Percentiles rank a stretch among this genome's conserved stretches.
phyloP scores from a whole-genome alignment of 179 eudicot genomes.

The Spinacia oleracea region DNA sequence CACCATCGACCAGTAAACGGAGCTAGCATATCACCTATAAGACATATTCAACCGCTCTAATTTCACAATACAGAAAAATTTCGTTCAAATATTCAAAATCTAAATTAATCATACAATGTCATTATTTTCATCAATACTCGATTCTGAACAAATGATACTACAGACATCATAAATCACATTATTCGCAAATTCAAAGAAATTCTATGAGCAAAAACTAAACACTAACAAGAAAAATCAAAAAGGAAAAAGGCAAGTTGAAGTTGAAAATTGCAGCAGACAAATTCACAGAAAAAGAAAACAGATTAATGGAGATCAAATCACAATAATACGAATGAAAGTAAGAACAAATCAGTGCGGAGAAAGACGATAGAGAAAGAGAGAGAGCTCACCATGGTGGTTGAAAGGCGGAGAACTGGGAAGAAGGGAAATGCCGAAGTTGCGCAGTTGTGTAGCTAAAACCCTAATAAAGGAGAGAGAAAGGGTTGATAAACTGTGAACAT shows the following conservation, averaged over 20 bases:
- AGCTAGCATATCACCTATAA: background rate
- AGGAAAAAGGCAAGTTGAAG: background rate
- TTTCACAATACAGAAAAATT: background rate
- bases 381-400: slow-evolving; percentile 4
- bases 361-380: background rate
- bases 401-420: background rate
- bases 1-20: background rate
- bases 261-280: background rate
- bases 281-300: background rate
- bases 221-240: background rate
- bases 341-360: background rate
- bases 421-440: slow-evolving; percentile 4
- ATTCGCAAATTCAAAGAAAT: background rate
- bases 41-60: background rate
- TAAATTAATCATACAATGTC: background rate
- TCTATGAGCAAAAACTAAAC: background rate
- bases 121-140: background rate
- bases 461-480: background rate
- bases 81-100: background rate
- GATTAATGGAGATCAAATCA: background rate
- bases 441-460: slow-evolving; percentile 2
- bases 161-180: background rate
- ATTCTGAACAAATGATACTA: background rate
- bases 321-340: background rate
- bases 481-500: background rate